Evolutionary conservation across 306 rosid genomes (phyloP).

Genomic region (Coriaria nepalensis): DNA sequence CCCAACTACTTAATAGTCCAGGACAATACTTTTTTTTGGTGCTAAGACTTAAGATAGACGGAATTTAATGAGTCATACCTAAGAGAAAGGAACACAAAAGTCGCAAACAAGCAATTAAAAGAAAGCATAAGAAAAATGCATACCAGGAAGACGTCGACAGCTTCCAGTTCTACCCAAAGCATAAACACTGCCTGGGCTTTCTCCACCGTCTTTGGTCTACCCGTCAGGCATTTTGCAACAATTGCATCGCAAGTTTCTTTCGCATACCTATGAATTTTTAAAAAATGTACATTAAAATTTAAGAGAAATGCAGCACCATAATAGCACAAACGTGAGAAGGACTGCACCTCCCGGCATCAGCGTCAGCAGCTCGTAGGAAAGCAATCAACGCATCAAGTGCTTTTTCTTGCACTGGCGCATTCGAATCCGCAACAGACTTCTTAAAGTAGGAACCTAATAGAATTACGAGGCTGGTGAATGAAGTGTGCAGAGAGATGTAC

Average conservation of each 20-base stretch:
- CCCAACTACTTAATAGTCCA: too few relatives aligned
- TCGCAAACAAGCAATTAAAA: conserved; percentile 5
- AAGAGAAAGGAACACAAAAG: too few relatives aligned
- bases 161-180: conserved; percentile 98
- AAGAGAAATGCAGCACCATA: background rate
- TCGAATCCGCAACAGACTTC: conserved; percentile 87
- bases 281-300: conserved; percentile 6
- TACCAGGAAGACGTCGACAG: conserved; percentile 90
- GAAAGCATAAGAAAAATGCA: conserved; percentile 3
- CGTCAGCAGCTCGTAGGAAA: conserved; percentile 84
- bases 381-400: conserved; percentile 93
- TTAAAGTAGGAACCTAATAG: conserved; percentile 53
- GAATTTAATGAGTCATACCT: too few relatives aligned
- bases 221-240: conserved; percentile 90
- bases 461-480: conserved; percentile 7
- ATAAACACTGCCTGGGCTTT: conserved; percentile 87
- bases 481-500: conserved; percentile 21
- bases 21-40: too few relatives aligned
- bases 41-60: too few relatives aligned
- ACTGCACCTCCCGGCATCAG: conserved; percentile 77
- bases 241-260: conserved; percentile 87
- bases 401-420: conserved; percentile 98
- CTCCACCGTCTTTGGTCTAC: conserved; percentile 97
- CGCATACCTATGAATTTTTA: conserved; percentile 37
- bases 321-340: background rate